Evolutionary conservation across 352 stramenopile genomes (phyloP), one percentile per base, ranked within the genome.

Genomic region (Thraustochytrium striatum): DNA sequence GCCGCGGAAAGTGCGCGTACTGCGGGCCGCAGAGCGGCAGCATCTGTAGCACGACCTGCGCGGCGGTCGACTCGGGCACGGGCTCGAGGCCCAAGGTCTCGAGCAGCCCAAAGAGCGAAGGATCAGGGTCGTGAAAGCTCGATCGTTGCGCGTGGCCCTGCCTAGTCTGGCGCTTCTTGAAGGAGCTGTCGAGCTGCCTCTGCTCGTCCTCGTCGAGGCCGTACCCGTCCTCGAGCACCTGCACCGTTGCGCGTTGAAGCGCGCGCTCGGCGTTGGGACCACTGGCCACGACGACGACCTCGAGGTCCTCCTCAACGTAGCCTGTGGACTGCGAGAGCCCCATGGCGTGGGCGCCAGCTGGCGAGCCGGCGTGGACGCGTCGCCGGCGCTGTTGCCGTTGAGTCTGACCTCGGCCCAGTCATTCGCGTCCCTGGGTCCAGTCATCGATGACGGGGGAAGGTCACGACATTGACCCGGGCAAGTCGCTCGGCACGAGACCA

Each of bases 271-370:
- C 30, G 35, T 38, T 52, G 25, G 36, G 13, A 33, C 19, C 57
- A 61, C 25, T 7, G 53, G 7, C 7, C 5, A 36, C 53, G 25
- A 61, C 65, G 32, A 61, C 25, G 11, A 75, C 44, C 8, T 55
- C 32, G 5, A 75, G 41, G 30, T 75, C 65, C 47, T 75, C 41
- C 50, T 75, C 65, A 5, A 43, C 65, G 65, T 75, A 75, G 11
- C 65, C 65, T 35, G 21, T 47, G 11, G 65, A 75, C 25, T 3
- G 9, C 8, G 41, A 36, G 1, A 75, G 41, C 0, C 65, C 65
- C 65, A 75, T 75, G n/a, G n/a, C n/a, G n/a, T n/a, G n/a, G n/a
- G n/a, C n/a, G n/a, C n/a, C n/a, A n/a, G n/a, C n/a, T n/a, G n/a
- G n/a, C n/a, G n/a, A n/a, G n/a, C n/a, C n/a, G n/a, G n/a, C n/a